Evolutionary conservation across 805 yeast species (phyloP), one percentile per base, ranked within the genome.

Genomic region (Kodamaea kaohsiungensis): DNA sequence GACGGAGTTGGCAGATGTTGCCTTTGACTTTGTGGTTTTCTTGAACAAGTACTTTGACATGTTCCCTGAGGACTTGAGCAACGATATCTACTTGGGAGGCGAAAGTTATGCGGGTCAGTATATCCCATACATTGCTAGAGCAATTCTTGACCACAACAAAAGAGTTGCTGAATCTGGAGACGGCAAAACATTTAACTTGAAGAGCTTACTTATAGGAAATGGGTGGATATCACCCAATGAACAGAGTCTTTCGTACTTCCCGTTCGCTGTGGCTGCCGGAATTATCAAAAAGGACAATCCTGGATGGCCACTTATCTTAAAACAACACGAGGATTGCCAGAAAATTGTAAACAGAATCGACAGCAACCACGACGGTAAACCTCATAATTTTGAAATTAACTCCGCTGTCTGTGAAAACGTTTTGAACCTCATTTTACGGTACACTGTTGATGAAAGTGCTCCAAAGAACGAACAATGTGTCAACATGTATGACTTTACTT

Each of bases 41-140:
- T 65, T 95, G 62, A 78, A 80, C 22, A 79, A 81, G 58, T 95
- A 85, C 71, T 86, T 81, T 60, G 74, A 77, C 53, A 65, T 84
- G 2, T 93, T 93, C 68, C 96, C 97, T 0, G 85, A 88, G 48
- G 90, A 89, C 60, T 57, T 67, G 2, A 61, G 62, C 5, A 85
- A 87, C 56, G 88, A 89, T 27, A 73, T 95, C 1, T 83, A 85
- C 59, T 69, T 95, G 35, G 96, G 97, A 0, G 99, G 99, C 30
- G 99, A 95, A 73, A 89, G 96, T 59, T 95, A 88, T 71, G 98
- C 98, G 1, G 99, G 99, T 17, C 98, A 95, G 67, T 95, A 91
- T 66, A 88, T 95, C 52, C 98, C 99, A 0, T 89, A 88, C 68
- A 82, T 92, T 56, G 96, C 93, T 0, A 74, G 81, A 39, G 84